Evolutionary conservation across 2,329 filamentous ascomycete species (phyloP).

Genomic region (Zymoseptoria tritici): DNA sequence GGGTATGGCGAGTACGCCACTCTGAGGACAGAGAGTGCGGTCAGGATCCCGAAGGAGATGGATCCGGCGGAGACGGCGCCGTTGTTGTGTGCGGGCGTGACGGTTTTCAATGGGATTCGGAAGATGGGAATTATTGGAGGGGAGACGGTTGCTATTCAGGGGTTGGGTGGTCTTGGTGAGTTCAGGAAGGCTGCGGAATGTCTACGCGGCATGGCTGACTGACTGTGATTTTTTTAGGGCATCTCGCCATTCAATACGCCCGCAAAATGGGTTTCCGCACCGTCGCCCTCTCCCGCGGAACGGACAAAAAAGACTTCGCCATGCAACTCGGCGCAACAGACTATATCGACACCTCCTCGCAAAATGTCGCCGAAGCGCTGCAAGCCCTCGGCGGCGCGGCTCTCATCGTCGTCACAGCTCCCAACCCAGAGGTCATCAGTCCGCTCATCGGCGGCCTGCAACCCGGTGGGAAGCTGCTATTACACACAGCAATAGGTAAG

Average conservation of each 20-base stretch:
- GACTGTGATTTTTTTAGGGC: slow-evolving; percentile 28
- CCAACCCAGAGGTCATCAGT: slow-evolving; percentile 49
- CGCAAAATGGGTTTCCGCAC: slow-evolving; percentile 47
- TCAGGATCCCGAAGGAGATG: slow-evolving; percentile 42
- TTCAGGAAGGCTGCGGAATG: slow-evolving; percentile 21
- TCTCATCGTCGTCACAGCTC: slow-evolving; percentile 56
- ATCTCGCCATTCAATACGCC: slow-evolving; percentile 48
- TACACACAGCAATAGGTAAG: slow-evolving; percentile 46
- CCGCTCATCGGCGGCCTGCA: slow-evolving; percentile 49
- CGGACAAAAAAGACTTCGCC: slow-evolving; percentile 47
- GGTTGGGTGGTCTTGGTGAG: slow-evolving; percentile 35
- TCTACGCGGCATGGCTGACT: slow-evolving; percentile 44
- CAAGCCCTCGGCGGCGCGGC: slow-evolving; percentile 54
- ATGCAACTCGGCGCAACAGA: slow-evolving; percentile 49
- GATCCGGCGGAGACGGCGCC: slow-evolving; percentile 41
- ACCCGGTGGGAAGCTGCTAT: slow-evolving; percentile 50
- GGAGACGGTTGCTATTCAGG: slow-evolving; percentile 45
- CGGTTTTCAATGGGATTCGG: slow-evolving; percentile 46
- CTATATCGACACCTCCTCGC: slow-evolving; percentile 48
- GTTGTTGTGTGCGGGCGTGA: slow-evolving; percentile 45
- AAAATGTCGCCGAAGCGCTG: slow-evolving; percentile 45
- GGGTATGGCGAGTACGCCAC: slow-evolving; percentile 57
- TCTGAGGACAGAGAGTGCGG: slow-evolving; percentile 54
- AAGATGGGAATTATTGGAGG: slow-evolving; percentile 41
- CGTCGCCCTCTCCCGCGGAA: slow-evolving; percentile 44